Conservation (phyloP, 345 rosid genomes). For the Acer saccharum region DNA sequence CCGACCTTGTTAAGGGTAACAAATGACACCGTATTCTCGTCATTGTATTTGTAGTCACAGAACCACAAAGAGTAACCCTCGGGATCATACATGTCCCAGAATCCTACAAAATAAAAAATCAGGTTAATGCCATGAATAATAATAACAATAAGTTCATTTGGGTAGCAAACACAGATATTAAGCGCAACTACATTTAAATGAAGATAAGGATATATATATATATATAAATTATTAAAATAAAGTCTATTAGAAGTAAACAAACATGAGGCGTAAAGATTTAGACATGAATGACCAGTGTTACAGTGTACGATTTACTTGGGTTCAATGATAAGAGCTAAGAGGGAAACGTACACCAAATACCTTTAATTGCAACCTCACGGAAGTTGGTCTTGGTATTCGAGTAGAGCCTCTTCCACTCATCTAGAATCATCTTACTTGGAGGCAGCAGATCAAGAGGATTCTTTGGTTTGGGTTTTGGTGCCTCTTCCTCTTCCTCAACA, state of each 20-base stretch:
- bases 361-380: constrained; percentile 96
- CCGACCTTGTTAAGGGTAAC: constrained; percentile 94
- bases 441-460: constrained; percentile 94
- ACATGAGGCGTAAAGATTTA: no score
- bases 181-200: no score
- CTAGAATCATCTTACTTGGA: constrained; percentile 89
- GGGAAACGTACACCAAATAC: constrained; percentile 28
- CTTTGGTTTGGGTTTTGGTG: constrained; percentile 84
- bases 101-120: constrained; percentile 51
- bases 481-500: constrained; percentile 57
- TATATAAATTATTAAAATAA: no score
- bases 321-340: no score
- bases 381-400: constrained; percentile 94
- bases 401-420: constrained; percentile 99
- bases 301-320: no score
- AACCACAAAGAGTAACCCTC: constrained; percentile 99
- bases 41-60: constrained; percentile 96
- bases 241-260: no score
- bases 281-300: background rate
- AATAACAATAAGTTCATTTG: background rate
- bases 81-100: constrained; percentile 99
- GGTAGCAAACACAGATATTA: background rate
- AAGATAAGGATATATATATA: no score
- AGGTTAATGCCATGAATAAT: background rate
- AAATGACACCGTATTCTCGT: constrained; percentile 86